Conservation (phyloP, 352 stramenopile genomes). For the Plasmopara viticola region DNA sequence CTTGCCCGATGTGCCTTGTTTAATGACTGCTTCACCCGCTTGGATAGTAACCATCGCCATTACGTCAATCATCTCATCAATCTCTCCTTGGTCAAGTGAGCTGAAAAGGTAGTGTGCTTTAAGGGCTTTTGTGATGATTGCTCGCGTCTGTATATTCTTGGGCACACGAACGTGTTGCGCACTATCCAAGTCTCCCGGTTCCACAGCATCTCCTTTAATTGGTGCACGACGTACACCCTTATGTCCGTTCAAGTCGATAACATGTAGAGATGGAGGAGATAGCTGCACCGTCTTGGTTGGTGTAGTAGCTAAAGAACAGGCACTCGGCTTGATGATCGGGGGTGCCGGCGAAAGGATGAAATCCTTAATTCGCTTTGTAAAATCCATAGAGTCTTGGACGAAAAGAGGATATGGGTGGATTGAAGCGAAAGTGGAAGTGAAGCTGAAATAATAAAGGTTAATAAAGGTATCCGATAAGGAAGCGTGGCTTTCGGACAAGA, state of each 20-base stretch:
- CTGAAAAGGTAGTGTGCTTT: constrained; percentile 83
- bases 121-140: constrained; percentile 73
- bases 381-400: constrained; percentile 43
- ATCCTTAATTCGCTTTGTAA: constrained; percentile 71
- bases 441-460: neutral
- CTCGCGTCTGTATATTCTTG: constrained; percentile 66
- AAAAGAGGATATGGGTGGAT: constrained; percentile 7
- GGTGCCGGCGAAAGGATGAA: constrained; percentile 48
- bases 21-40: constrained; percentile 59
- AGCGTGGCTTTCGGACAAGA: constrained; percentile 18
- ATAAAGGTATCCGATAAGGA: constrained; percentile 4
- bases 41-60: constrained; percentile 75
- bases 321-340: constrained; percentile 46
- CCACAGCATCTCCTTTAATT: constrained; percentile 74
- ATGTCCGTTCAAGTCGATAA: constrained; percentile 49
- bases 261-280: constrained; percentile 15
- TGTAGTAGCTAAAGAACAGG: constrained; percentile 24
- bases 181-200: constrained; percentile 51
- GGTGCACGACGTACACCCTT: constrained; percentile 62
- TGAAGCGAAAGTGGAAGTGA: constrained; percentile 29
- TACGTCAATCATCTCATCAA: constrained; percentile 81
- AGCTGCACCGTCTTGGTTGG: constrained; percentile 26
- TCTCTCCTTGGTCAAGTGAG: constrained; percentile 59
- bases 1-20: constrained; percentile 81
- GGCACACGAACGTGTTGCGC: constrained; percentile 46